A percentile compares a stretch with the other conserved stretches of the same genome.
Conservation (phyloP, 2,329 filamentous ascomycete genomes). For the Cladosporium phlei region DNA sequence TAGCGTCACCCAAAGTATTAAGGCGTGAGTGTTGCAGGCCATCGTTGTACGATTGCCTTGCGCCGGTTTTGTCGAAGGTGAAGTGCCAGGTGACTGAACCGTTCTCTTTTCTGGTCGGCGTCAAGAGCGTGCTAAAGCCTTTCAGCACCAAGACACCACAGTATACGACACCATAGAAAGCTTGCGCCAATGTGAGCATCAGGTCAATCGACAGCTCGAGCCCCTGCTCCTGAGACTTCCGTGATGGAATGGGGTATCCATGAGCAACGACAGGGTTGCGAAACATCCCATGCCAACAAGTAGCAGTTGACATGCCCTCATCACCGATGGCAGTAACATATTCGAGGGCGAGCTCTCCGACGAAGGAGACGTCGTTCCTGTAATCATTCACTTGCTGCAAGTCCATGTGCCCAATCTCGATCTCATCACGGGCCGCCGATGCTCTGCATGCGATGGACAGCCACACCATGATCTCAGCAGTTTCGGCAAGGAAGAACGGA, state of each 20-base stretch:
- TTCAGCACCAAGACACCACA: neutral
- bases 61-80: neutral
- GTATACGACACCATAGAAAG: neutral
- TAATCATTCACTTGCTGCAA: neutral
- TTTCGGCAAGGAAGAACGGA: neutral
- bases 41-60: neutral
- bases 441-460: neutral
- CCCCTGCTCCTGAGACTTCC: neutral
- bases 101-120: neutral
- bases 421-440: neutral
- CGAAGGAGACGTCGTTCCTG: neutral
- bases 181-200: neutral
- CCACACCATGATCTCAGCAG: neutral
- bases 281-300: conserved; percentile 2
- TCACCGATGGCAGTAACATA: neutral
- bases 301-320: neutral
- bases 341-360: neutral
- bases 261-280: neutral
- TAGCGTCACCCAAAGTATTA: neutral
- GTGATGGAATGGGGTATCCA: neutral
- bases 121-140: neutral
- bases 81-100: neutral
- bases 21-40: neutral
- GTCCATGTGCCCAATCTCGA: neutral
- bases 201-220: neutral